A percentile compares a stretch with the other conserved stretches of the same genome.
These are phyloP conservation scores for Peronospora belbahrii DNA, from an alignment of 352 stramenopile species.

Conservation along the genomic window DNA sequence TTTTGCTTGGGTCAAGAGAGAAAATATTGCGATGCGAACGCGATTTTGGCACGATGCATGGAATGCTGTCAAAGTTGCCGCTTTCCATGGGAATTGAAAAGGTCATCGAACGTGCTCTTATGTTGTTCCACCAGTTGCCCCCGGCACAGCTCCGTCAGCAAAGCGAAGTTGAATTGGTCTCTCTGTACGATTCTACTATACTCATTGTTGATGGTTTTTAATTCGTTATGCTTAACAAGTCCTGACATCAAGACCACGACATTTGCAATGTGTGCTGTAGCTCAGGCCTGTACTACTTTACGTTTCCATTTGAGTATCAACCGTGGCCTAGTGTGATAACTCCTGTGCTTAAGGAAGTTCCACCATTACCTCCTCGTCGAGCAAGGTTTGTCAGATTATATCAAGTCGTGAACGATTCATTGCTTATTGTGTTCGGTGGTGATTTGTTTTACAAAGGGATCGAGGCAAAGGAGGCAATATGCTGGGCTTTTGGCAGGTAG, in stretches of 20 bases:
- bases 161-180: slow-evolving; percentile 11
- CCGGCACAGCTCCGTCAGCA: slow-evolving; percentile 29
- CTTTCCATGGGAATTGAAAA: slow-evolving; percentile 63
- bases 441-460: slow-evolving; percentile 3
- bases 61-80: slow-evolving; percentile 65
- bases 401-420: background rate
- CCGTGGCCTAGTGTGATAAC: slow-evolving; percentile 21
- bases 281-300: slow-evolving; percentile 29
- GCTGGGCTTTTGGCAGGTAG: slow-evolving; percentile 23
- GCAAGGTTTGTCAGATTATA: slow-evolving; percentile 11
- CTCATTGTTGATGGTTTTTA: background rate
- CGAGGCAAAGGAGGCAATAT: slow-evolving; percentile 6
- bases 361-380: slow-evolving; percentile 18
- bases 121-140: slow-evolving; percentile 53
- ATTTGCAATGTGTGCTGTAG: slow-evolving; percentile 9
- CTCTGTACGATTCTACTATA: slow-evolving; percentile 20
- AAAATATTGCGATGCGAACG: slow-evolving; percentile 62
- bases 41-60: slow-evolving; percentile 74
- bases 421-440: background rate
- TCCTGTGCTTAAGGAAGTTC: slow-evolving; percentile 21
- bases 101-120: slow-evolving; percentile 41
- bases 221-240: background rate
- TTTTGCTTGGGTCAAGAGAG: slow-evolving; percentile 44
- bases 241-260: background rate
- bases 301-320: slow-evolving; percentile 32